Base-by-base conservation (phyloP, 495 filamentous ascomycete species). In the Achaetomiella virescens region DNA sequence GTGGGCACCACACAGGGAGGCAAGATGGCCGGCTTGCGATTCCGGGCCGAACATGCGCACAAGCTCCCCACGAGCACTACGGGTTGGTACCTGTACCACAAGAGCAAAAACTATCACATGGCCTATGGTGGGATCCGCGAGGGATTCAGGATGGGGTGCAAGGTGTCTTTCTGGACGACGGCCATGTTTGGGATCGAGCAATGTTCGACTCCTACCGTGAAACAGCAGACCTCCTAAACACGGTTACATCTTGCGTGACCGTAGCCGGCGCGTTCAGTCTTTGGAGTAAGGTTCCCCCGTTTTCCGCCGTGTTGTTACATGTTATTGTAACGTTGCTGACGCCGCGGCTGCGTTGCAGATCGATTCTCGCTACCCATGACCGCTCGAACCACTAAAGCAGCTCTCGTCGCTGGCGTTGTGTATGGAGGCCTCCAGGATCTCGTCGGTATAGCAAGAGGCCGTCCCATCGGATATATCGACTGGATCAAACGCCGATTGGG, bases 11-110 rank as follows among this genome's bases (percentile, higher is more conserved):
- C 81, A 6, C 81, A 93, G 38, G 90, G 88, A 36, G 83, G 83
- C 67, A 82, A 82, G 67, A 82, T 75, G 60, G 82, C 89, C 15
- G 83, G 84, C 33, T 77, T 95, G 37, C 83, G 84, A 46, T 98
- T 97, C 71, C 87, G 92, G 48, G 93, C 93, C 18, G 68, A 98
- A 72, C 95, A 98, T 64, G 88, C 93, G 20, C 93, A 98, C 73
- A 84, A 91, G 61, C 82, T 95, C 43, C 93, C 93, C 20, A 83
- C 74, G 6, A 81, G 81, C n/a, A 81, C 85, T 21, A 81, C 81
- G 8, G 93, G 90, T 27, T 98, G 93, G 93, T 98, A 90, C 66
- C 81, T 97, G 25, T 98, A 98, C 67, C 95, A 97, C 72, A 97
- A 96, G 71, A 89, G 82, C 63, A 97, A 97, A 73, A 97, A 96